Conservation (phyloP, 345 rosid species). For the Lepidium didymum region DNA sequence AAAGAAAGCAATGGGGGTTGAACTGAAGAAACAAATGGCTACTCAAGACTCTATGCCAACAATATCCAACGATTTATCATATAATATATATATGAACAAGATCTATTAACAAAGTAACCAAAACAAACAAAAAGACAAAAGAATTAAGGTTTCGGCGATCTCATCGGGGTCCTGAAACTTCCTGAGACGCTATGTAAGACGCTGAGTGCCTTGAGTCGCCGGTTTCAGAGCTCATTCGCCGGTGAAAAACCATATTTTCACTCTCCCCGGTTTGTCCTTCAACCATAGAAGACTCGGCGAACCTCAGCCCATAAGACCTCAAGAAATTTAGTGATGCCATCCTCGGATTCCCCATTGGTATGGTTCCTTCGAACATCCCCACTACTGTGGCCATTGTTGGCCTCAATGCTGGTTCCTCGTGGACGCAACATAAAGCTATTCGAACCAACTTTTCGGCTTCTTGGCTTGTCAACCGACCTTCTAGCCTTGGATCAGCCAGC, state of each 20-base stretch:
- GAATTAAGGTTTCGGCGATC: neutral
- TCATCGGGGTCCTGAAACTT: conserved; percentile 83
- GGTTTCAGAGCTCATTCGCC: conserved; percentile 29
- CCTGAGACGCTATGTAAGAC: conserved; percentile 75
- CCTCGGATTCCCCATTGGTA: conserved; percentile 53
- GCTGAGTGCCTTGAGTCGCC: conserved; percentile 31
- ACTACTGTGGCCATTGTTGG: conserved; percentile 62
- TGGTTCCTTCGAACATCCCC: conserved; percentile 66
- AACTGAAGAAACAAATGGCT: no score
- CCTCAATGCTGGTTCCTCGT: conserved; percentile 53
- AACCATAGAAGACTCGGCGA: conserved; percentile 65
- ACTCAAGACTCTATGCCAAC: neutral
- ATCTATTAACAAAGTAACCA: conserved; percentile 14
- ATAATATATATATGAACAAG: conserved; percentile 2
- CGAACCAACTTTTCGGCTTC: conserved; percentile 53
- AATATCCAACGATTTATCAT: neutral
- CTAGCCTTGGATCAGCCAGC: conserved; percentile 74
- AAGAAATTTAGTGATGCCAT: conserved; percentile 75
- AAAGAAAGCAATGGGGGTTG: no score
- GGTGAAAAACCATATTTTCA: conserved; percentile 27
- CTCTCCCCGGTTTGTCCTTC: conserved; percentile 35
- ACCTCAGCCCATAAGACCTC: conserved; percentile 72
- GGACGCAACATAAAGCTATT: conserved; percentile 68
- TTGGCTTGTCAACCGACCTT: conserved; percentile 51
- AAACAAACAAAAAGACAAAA: neutral